Evolutionary conservation across 352 stramenopile species (phyloP), one percentile per base, ranked within the genome.

Genomic region (Blastocystis sp.): DNA sequence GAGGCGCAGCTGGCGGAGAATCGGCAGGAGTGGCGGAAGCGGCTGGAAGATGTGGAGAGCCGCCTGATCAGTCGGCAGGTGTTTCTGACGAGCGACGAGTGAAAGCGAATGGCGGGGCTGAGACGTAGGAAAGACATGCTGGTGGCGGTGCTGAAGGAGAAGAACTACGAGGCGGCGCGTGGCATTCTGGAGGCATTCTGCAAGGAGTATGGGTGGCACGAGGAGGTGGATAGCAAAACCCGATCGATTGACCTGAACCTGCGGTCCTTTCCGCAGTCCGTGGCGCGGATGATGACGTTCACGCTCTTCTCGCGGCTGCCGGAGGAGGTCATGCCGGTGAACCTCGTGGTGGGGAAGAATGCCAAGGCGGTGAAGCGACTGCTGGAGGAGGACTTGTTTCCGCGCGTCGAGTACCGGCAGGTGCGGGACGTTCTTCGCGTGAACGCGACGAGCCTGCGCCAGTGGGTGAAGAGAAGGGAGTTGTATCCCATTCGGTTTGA

Each of bases 141-240:
- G 38, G 28, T 21, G 4, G 74, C 74, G 45, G 38, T 9, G 24
- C 38, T 84, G 52, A 84, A 84, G 34, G 74, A 84, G 28, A 54
- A 57, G 38, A 54, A 84, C 9, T 84, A 84, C 45, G 40, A 69
- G 28, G 34, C 68, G 42, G 74, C 74, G 40, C 21, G 65, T 7
- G 54, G 34, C n/a, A 14, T 84, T n/a, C 68, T 84, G 54, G 48
- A 84, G 24, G 74, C 65, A 48, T 84, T 69, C n/a, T 69, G 74
- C 42, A 28, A 69, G 19, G 6, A 68, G 21, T 84, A 84, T 48
- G 54, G 28, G 3, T 24, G 34, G 7, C 19, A 70, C 3, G 74
- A 84, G 57, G n/a, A 48, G 34, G 66, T 60, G n/a, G 48, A 52
- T 7, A 17, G 34, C 17, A 43, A 84, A 17, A 10, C 19, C 19